Evolutionary conservation across 805 yeast genomes (phyloP).

Genomic region (Spathaspora passalidarum): DNA sequence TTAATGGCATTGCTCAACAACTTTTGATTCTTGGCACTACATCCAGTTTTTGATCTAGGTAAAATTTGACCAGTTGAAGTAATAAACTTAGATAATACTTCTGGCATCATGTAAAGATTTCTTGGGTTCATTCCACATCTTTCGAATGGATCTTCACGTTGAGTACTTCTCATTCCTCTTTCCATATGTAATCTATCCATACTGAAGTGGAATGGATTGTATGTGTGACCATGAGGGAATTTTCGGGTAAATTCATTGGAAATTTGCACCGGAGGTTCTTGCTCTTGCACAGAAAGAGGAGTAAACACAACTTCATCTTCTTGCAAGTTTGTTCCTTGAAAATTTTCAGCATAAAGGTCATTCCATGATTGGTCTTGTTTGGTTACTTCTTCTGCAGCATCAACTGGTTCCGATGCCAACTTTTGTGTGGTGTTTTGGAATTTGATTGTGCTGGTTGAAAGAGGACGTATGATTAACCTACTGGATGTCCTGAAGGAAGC

Average conservation of each 20-base stretch:
- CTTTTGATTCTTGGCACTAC: conserved; percentile 64
- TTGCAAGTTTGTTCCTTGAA: not conserved
- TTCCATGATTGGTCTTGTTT: conserved; percentile 22
- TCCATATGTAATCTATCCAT: conserved; percentile 55
- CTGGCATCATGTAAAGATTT: conserved; percentile 71
- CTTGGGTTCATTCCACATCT: conserved; percentile 60
- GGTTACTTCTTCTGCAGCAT: not conserved
- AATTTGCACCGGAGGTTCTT: conserved; percentile 31
- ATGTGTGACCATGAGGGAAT: conserved; percentile 52
- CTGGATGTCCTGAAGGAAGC: not conserved
- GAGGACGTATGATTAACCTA: not conserved
- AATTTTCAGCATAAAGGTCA: conserved; percentile 3
- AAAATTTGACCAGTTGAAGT: conserved; percentile 73
- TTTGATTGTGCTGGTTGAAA: not conserved
- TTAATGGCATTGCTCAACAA: conserved; percentile 72
- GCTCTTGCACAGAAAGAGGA: not conserved
- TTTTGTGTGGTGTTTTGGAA: not conserved
- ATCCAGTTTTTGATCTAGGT: conserved; percentile 69
- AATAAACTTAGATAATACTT: conserved; percentile 60
- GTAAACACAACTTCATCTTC: not conserved
- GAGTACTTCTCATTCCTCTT: conserved; percentile 25
- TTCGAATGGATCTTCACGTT: conserved; percentile 37
- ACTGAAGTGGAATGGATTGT: conserved; percentile 82
- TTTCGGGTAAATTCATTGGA: conserved; percentile 36
- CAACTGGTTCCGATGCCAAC: not conserved